Conservation (phyloP, 2,329 filamentous ascomycete genomes). For the Orbilia blumenaviensis region DNA sequence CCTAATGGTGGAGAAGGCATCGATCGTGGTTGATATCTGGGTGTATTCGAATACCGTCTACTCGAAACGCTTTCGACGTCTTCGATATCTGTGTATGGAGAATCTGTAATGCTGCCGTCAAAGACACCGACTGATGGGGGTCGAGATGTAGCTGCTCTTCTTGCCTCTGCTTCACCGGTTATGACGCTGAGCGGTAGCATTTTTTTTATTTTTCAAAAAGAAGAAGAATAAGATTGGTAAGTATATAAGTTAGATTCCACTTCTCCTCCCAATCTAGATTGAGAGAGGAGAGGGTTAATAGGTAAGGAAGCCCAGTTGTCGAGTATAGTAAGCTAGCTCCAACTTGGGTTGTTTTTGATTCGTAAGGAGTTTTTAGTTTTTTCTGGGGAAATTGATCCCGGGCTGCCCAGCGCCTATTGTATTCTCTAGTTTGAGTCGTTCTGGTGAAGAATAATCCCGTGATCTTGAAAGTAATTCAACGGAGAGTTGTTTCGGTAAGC, state of each 20-base stretch:
- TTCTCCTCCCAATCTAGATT: background rate
- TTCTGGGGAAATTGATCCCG: constrained; percentile 15
- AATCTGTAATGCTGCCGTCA: constrained; percentile 41
- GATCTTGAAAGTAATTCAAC: background rate
- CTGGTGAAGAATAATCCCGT: background rate
- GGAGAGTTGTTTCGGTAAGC: background rate
- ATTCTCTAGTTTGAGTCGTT: constrained; percentile 3
- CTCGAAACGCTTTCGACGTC: constrained; percentile 30
- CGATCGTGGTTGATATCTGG: constrained; percentile 49
- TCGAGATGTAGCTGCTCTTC: constrained; percentile 32
- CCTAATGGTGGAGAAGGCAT: constrained; percentile 49
- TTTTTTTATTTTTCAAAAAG: no score
- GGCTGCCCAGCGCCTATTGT: constrained; percentile 41
- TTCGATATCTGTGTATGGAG: constrained; percentile 37
- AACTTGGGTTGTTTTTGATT: background rate
- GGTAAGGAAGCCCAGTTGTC: constrained; percentile 10
- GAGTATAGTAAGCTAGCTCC: constrained; percentile 13
- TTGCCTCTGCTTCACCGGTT: constrained; percentile 50
- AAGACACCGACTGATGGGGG: constrained; percentile 41
- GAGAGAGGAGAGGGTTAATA: background rate
- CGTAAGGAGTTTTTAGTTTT: background rate
- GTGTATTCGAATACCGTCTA: constrained; percentile 28
- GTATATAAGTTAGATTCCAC: background rate
- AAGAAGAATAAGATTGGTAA: no score
- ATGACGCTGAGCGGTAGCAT: constrained; percentile 47